Percentiles rank a stretch among this genome's conserved stretches.
phyloP scores from a whole-genome alignment of 352 stramenopile species.

The Thalassiosira gravida region DNA sequence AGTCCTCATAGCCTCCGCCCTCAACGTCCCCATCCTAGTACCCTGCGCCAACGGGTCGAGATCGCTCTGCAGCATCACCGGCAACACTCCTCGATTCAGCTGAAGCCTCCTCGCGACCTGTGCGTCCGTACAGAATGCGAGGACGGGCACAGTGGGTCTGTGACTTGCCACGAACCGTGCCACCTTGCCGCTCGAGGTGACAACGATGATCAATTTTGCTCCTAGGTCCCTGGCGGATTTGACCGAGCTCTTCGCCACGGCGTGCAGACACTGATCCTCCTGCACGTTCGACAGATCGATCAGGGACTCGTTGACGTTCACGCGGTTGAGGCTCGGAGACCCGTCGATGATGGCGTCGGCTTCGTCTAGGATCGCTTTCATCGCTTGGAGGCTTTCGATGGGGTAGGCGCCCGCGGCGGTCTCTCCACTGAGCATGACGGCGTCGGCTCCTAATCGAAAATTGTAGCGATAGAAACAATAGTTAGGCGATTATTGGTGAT shows the following conservation, averaged over 20 bases:
- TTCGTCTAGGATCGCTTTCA: slow-evolving; percentile 89
- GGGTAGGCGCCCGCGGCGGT: slow-evolving; percentile 96
- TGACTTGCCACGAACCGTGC: slow-evolving; percentile 93
- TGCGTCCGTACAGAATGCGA: slow-evolving; percentile 72
- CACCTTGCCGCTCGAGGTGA: slow-evolving; percentile 91
- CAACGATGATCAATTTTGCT: slow-evolving; percentile 93
- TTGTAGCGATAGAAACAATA: too few relatives aligned
- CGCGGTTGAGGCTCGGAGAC: slow-evolving; percentile 40
- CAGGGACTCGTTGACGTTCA: slow-evolving; percentile 30
- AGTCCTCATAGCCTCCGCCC: slow-evolving; percentile 89
- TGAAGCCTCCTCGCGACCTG: slow-evolving; percentile 92
- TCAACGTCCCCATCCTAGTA: slow-evolving; percentile 80
- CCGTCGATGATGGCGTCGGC: slow-evolving; percentile 62
- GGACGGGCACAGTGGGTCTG: slow-evolving; percentile 90
- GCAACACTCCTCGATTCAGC: slow-evolving; percentile 86
- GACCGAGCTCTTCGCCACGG: slow-evolving; percentile 92
- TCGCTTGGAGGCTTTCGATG: slow-evolving; percentile 90
- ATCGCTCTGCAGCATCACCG: slow-evolving; percentile 57
- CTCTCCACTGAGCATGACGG: slow-evolving; percentile 97
- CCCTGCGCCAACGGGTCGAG: slow-evolving; percentile 84
- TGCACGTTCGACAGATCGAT: slow-evolving; percentile 35
- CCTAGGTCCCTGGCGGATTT: slow-evolving; percentile 94
- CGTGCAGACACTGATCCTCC: slow-evolving; percentile 86
- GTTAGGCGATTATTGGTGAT: too few relatives aligned
- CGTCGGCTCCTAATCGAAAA: too few relatives aligned